Percentiles rank a stretch among this genome's conserved stretches.
phyloP scores from a whole-genome alignment of 345 rosid genomes.

The Kernera saxatilis region DNA sequence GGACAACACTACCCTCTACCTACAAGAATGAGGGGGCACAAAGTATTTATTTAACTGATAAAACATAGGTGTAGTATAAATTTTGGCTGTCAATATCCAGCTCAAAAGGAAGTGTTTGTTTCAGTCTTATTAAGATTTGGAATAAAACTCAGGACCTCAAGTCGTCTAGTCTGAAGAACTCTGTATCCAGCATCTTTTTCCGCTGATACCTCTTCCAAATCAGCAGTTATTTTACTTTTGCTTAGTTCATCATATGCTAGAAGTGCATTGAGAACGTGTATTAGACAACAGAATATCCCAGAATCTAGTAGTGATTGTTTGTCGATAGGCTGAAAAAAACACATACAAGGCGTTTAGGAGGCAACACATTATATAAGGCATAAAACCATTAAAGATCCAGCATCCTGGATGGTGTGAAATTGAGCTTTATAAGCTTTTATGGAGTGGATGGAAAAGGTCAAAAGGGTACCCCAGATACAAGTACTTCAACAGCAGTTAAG shows the following conservation, averaged over 20 bases:
- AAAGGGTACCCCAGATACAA: conserved; percentile 85
- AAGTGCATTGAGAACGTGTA: conserved; percentile 74
- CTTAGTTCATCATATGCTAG: conserved; percentile 51
- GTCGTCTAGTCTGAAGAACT: conserved; percentile 50
- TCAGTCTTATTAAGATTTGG: neutral
- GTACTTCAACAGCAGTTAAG: conserved; percentile 84
- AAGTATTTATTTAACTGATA: neutral
- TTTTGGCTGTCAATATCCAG: conserved; percentile 4
- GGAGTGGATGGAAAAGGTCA: conserved; percentile 8
- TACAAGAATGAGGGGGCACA: conserved; percentile 29
- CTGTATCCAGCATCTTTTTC: conserved; percentile 41
- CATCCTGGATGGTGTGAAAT: conserved; percentile 1
- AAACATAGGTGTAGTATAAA: conserved; percentile 7
- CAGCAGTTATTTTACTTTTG: conserved; percentile 28
- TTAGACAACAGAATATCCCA: conserved; percentile 95
- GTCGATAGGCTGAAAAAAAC: conserved; percentile 75
- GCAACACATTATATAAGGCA: conserved; percentile 3
- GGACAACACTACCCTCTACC: conserved; percentile 97
- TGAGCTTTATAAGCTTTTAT: neutral
- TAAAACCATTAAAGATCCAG: conserved; percentile 7
- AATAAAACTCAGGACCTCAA: conserved; percentile 57
- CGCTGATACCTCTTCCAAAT: conserved; percentile 33
- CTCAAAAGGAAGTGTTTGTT: neutral
- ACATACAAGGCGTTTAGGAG: conserved; percentile 6
- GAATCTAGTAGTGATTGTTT: conserved; percentile 98